These are phyloP conservation scores for Penicillium subrubescens DNA, from an alignment of 495 filamentous ascomycete species.

Conservation along the genomic window DNA sequence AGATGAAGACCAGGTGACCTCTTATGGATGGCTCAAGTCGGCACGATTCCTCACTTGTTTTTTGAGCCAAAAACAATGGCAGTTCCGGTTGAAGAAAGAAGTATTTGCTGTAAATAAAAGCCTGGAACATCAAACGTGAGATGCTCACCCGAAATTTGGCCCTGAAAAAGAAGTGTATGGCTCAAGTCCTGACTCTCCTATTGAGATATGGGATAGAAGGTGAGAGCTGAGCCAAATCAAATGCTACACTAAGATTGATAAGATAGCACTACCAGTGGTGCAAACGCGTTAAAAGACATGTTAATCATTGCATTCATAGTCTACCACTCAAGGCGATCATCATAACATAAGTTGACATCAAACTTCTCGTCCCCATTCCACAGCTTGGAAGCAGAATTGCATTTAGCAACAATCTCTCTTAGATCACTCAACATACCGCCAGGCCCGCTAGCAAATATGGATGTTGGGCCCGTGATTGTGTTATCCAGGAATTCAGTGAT, in stretches of 20 bases:
- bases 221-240: not conserved
- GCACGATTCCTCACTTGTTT: not conserved
- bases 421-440: conserved; percentile 59
- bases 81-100: not conserved
- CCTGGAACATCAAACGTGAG: not conserved
- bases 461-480: conserved; percentile 44
- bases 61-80: not conserved
- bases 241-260: not conserved
- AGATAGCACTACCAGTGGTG: not conserved
- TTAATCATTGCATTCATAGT: not conserved
- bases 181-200: not conserved
- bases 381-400: conserved; percentile 51
- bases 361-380: conserved; percentile 57
- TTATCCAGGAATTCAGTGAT: conserved; percentile 32
- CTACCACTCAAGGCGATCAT: conserved; percentile 45
- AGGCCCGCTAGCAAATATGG: conserved; percentile 64
- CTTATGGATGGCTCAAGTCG: not conserved
- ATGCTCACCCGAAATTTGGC: no score
- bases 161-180: not conserved
- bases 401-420: conserved; percentile 53
- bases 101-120: not conserved
- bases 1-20: not conserved
- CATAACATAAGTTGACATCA: conserved; percentile 59
- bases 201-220: no score
- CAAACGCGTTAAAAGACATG: not conserved